Base-by-base conservation (phyloP, 768 basidiomycete species). In the Plicaturopsis crispa region DNA sequence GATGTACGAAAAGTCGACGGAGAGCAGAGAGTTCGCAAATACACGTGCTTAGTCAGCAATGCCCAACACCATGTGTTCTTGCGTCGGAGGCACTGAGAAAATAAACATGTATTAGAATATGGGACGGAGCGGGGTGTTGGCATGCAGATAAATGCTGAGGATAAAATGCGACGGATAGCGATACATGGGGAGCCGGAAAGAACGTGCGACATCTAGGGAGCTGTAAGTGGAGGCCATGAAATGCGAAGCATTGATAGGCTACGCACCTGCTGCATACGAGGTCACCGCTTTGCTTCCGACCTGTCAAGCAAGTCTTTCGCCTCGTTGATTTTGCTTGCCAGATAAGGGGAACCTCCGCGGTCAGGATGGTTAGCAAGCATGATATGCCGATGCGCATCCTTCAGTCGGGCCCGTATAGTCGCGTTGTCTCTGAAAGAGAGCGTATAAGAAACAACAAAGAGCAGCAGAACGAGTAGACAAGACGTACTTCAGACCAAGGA, bases 311-410 rank as follows among this genome's bases (percentile, higher is more conserved):
- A 47, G 51, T 91, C 94, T 57, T 96, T 97, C 0, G 94, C 96
- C 55, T 99, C 96, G 61, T 99, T 99, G 45, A 98, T 94, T 72
- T 99, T 98, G 53, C 90, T 92, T 10, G 96, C 93, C 35, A 98
- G 66, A 61, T 97, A 99, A 5, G 96, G 96, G n/a, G 92, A 88
- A 21, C 96, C 96, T 23, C 96, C 96, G 44, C 96, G 74, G 68
- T 99, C 96, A 8, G 96, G 96, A 65, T 99, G 96, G 63, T 99
- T 99, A 20, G 91, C 87, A 36, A 98, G 73, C 96, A 99, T 99
- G 49, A 99, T 87, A 24, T 84, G 78, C 39, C 94, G 80, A 63
- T 99, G 96, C 0, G 96, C 92, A 50, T 97, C 94, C 65, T 97
- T 97, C 41, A 97, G 58, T 57, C 70, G 78, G 38, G 56, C 75